Conservation (phyloP, 75 land plant species). For the Larix kaempferi region DNA sequence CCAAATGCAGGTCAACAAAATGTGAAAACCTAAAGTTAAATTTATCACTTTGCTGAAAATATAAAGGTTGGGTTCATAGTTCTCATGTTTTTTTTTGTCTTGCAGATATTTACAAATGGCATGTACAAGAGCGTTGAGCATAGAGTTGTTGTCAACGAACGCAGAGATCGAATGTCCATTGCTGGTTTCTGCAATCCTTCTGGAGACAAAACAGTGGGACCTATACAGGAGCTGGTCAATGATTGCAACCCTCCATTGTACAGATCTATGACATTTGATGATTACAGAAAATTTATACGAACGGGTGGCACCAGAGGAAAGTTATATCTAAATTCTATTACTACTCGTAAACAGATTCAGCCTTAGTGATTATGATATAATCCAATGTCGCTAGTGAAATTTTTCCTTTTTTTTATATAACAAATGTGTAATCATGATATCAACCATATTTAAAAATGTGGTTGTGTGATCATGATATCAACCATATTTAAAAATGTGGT, state of each 20-base stretch:
- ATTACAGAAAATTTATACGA: background rate
- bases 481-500: too few relatives aligned
- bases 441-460: too few relatives aligned
- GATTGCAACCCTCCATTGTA: background rate
- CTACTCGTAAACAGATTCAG: too few relatives aligned
- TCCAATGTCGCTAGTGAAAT: too few relatives aligned
- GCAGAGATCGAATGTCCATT: constrained; percentile 16
- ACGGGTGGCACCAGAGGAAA: background rate
- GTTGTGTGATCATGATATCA: too few relatives aligned
- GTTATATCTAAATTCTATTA: background rate
- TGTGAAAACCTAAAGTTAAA: too few relatives aligned
- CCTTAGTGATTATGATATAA: too few relatives aligned
- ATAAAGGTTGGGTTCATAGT: background rate
- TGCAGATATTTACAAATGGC: constrained; percentile 31
- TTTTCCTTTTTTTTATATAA: too few relatives aligned
- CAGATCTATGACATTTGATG: background rate
- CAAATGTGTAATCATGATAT: too few relatives aligned
- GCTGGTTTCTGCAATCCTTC: constrained; percentile 4
- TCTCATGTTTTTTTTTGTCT: background rate
- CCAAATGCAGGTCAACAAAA: constrained; percentile 82
- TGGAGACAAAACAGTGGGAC: background rate
- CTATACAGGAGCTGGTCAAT: background rate
- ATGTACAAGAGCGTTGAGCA: constrained; percentile 33
- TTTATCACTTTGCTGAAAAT: background rate
- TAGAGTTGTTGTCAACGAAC: constrained; percentile 15